Percentiles rank a stretch among this genome's conserved stretches.
Conservation (phyloP, 805 yeast species). For the Zygosaccharomyces lentus region DNA sequence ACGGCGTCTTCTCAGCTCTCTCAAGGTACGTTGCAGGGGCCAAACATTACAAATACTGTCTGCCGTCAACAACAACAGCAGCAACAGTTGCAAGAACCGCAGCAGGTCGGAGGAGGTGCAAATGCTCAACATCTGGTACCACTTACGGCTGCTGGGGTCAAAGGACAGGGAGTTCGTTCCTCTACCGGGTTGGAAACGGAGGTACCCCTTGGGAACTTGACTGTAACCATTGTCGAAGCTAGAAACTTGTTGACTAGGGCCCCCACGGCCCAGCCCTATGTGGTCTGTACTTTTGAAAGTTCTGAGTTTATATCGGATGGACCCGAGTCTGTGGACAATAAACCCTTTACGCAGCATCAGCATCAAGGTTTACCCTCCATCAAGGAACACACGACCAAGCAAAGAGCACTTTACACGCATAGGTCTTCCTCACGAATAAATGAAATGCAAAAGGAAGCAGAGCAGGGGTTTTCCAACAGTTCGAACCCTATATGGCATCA, state of each 20-base stretch:
- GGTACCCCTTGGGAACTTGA: slow-evolving; percentile 75
- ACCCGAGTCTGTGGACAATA: slow-evolving; percentile 45
- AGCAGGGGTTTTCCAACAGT: slow-evolving; percentile 19
- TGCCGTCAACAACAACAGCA: slow-evolving; percentile 32
- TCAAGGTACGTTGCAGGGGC: neutral
- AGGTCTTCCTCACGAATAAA: slow-evolving; percentile 44
- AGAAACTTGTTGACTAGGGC: slow-evolving; percentile 56
- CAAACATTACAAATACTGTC: slow-evolving; percentile 3
- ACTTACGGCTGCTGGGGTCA: neutral
- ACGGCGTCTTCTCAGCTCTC: neutral
- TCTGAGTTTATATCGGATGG: slow-evolving; percentile 86
- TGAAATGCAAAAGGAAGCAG: slow-evolving; percentile 26
- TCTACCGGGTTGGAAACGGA: slow-evolving; percentile 19
- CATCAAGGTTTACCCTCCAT: slow-evolving; percentile 22
- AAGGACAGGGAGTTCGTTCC: neutral
- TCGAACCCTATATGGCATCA: slow-evolving; percentile 84
- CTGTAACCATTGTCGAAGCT: slow-evolving; percentile 79
- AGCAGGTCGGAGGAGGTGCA: neutral
- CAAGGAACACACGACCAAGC: slow-evolving; percentile 26
- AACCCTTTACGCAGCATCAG: slow-evolving; percentile 25
- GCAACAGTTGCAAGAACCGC: neutral
- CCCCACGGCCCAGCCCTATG: slow-evolving; percentile 69
- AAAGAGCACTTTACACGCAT: slow-evolving; percentile 41
- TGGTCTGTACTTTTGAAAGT: slow-evolving; percentile 86
- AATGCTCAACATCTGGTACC: slow-evolving; percentile 2